Percentiles rank a stretch among this genome's conserved stretches.
phyloP scores from a whole-genome alignment of 441 rosid genomes.

The Populus tomentosa region DNA sequence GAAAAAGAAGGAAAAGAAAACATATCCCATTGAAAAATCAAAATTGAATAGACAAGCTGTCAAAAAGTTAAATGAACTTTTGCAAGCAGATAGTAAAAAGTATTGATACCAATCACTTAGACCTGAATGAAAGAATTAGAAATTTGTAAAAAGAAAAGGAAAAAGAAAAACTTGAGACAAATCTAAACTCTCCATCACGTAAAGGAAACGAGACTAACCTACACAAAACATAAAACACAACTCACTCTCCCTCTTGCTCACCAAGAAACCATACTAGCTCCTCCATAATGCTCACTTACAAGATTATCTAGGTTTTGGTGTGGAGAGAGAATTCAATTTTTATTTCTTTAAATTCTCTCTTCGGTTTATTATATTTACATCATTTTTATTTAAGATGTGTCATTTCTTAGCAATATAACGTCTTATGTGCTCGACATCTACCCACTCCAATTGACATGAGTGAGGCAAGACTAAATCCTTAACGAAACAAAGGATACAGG shows the following conservation, averaged over 20 bases:
- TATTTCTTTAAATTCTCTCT: not conserved
- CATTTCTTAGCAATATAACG: too few relatives aligned
- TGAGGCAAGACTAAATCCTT: not conserved
- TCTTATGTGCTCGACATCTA: not conserved
- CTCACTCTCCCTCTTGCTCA: not conserved
- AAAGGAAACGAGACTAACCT: not conserved
- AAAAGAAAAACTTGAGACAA: not conserved
- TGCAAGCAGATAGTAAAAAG: not conserved
- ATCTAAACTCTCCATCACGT: not conserved
- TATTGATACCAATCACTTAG: not conserved
- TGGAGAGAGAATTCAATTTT: not conserved
- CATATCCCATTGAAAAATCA: not conserved
- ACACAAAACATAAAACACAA: not conserved
- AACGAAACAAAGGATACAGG: not conserved
- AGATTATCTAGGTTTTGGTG: not conserved
- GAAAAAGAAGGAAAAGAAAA: too few relatives aligned
- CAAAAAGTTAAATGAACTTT: not conserved
- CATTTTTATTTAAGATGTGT: not conserved
- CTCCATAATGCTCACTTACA: not conserved
- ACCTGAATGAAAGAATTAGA: too few relatives aligned
- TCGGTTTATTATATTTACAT: not conserved
- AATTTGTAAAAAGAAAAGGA: not conserved
- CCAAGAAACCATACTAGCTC: not conserved
- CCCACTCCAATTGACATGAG: not conserved
- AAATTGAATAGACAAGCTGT: not conserved